A percentile compares a stretch with the other conserved stretches of the same genome.
Evolutionary conservation across 371 early-diverging fungal species (phyloP).

Genomic region (Lichtheimia ornata): DNA sequence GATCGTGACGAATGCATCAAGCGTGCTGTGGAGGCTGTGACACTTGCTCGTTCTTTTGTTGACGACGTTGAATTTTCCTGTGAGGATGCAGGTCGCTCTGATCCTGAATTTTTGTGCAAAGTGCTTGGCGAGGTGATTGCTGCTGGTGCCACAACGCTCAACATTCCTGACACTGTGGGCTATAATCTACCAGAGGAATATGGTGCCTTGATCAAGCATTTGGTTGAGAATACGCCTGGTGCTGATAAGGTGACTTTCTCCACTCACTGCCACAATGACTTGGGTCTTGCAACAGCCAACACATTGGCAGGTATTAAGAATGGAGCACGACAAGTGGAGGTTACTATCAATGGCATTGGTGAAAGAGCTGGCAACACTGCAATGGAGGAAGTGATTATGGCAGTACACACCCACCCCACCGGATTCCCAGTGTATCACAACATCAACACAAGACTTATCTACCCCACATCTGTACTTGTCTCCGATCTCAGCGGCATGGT

Average conservation of each 20-base stretch:
- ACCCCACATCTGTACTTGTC: constrained; percentile 86
- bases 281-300: constrained; percentile 96
- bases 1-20: constrained; percentile 83
- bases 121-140: constrained; percentile 87
- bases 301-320: constrained; percentile 86
- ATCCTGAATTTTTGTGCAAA: constrained; percentile 82
- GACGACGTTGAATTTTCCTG: constrained; percentile 92
- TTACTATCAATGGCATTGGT: constrained; percentile 97
- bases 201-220: constrained; percentile 79
- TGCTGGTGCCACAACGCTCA: constrained; percentile 94
- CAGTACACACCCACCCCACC: constrained; percentile 85
- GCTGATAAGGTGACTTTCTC: constrained; percentile 81
- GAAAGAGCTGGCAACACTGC: constrained; percentile 98
- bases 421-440: constrained; percentile 84
- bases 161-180: constrained; percentile 97
- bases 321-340: constrained; percentile 96
- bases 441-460: constrained; percentile 88
- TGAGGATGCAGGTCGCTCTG: constrained; percentile 93
- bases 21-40: constrained; percentile 84
- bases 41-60: constrained; percentile 75
- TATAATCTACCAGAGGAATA: constrained; percentile 92
- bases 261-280: constrained; percentile 96
- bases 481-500: constrained; percentile 88
- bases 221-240: constrained; percentile 77
- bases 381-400: constrained; percentile 95